Base-by-base conservation (phyloP, 371 early-diverging fungal genomes). In the Catenaria anguillulae region DNA sequence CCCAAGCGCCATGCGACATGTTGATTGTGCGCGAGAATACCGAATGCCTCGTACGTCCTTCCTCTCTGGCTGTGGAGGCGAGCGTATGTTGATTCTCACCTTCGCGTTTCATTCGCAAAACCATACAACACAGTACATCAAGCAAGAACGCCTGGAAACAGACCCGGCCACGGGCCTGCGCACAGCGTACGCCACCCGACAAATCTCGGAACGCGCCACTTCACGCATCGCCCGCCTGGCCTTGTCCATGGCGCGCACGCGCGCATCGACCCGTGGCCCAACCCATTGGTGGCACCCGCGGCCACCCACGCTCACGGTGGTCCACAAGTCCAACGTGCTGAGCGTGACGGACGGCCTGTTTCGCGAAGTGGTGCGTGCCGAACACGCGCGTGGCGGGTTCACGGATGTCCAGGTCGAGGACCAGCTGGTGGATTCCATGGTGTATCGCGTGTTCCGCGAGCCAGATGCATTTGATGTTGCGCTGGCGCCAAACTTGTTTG, bases 21-120 rank as follows among this genome's bases (percentile, higher is more conserved):
- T 74, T 93, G 55, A 93, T 96, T 66, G 84, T 94, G 62, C 84
- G 94, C 72, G 97, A 96, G 69, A 94, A 96, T 80, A 94, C 94
- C 17, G 97, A 94, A 71, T 93, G 94, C 66, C 78, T 95, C 75
- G 91, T 90, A 80, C 33, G 19, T 17, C 19, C 34, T 36, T 26
- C 15, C 15, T 37, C 56, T 1, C 8, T 64, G 31, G n/a, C n/a
- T n/a, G n/a, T n/a, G n/a, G n/a, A n/a, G n/a, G n/a, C n/a, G n/a
- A n/a, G n/a, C n/a, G n/a, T n/a, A n/a, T n/a, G n/a, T n/a, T n/a
- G n/a, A n/a, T n/a, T n/a, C n/a, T n/a, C n/a, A n/a, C n/a, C n/a
- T n/a, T n/a, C n/a, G n/a, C n/a, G n/a, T n/a, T 4, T 59, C n/a
- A 55, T 34, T 56, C 4, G 46, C 33, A 43, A 26, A 62, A 61